Base-by-base conservation (phyloP, 2,329 filamentous ascomycete genomes). In the Bipolaris zeicola region DNA sequence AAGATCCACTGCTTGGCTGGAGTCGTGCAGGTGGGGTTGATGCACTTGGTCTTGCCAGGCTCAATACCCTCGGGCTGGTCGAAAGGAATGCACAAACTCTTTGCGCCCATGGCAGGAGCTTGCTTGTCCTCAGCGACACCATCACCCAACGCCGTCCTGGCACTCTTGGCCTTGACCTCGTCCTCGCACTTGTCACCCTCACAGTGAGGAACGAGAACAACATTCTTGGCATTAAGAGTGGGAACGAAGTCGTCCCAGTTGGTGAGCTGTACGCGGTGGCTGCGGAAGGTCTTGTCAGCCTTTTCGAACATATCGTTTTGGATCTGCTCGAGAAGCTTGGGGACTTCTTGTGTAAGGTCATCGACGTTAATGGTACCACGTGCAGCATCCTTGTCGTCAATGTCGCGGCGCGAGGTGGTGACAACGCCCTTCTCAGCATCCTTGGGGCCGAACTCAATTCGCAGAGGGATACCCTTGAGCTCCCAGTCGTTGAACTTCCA, bases 401-500 rank as follows among this genome's bases (percentile, higher is more conserved):
- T 90, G 76, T 99, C 95, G 69, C 96, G 91, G 70, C 95, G 91
- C 20, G 93, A 91, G 61, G 86, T 91, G 62, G 89, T 91, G 66
- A 98, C 89, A 39, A 93, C 90, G 55, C 89, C 86, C 74, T 93
- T 91, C 63, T 90, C 91, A 11, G 89, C 89, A 74, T 98, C 95
- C 79, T 96, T 96, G 70, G 95, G 94, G 5, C 96, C 96, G 72
- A 96, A 96, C 78, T 99, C 95, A 57, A 99, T 84, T 57, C 95
- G 90, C 36, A 99, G 85, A 44, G 96, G 95, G 39, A 98, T 90
- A 75, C 96, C 95, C 80, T 94, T 96, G 68, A 98, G 84, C 78
- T 99, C 96, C 92, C 92, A 97, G 79, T 99, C 93, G 79, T 96
- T 96, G 83, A 99, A 99, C 79, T 99, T 99, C 88, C 90, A 98